Percentiles rank a stretch among this genome's conserved stretches.
Evolutionary conservation across 2,329 filamentous ascomycete species (phyloP).

Genomic region (Sporothrix globosa): DNA sequence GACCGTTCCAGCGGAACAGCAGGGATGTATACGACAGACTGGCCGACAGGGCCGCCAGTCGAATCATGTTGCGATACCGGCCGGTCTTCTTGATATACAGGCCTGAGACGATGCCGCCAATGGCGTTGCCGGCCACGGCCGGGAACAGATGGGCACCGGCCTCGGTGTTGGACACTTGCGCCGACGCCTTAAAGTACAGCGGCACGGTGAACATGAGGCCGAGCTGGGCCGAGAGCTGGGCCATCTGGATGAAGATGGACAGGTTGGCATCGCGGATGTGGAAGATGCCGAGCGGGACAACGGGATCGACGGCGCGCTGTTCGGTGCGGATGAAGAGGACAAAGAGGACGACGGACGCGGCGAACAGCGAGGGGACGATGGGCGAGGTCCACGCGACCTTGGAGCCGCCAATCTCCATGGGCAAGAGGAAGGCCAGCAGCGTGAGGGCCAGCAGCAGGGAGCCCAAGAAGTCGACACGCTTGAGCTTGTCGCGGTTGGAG

Average conservation of each 20-base stretch:
- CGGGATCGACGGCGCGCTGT: conserved; percentile 55
- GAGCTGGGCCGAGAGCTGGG: conserved; percentile 62
- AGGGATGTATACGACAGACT: conserved; percentile 57
- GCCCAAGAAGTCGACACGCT: conserved; percentile 63
- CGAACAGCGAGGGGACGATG: conserved; percentile 42
- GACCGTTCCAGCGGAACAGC: conserved; percentile 61
- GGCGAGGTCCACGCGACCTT: conserved; percentile 48
- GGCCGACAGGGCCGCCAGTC: conserved; percentile 55
- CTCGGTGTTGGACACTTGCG: conserved; percentile 58
- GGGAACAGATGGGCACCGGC: conserved; percentile 67
- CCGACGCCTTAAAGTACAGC: conserved; percentile 69
- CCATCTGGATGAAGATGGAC: conserved; percentile 55
- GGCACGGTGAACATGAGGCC: conserved; percentile 68
- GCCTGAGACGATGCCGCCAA: conserved; percentile 65
- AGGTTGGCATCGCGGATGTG: conserved; percentile 55
- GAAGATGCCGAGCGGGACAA: conserved; percentile 62
- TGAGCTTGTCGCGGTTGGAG: conserved; percentile 44
- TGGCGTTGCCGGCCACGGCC: conserved; percentile 67
- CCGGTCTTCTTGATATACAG: conserved; percentile 62
- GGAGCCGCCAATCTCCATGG: conserved; percentile 48
- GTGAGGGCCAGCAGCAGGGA: conserved; percentile 49
- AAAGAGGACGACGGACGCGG: conserved; percentile 40
- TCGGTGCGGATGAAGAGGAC: conserved; percentile 43
- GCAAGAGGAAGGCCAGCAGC: conserved; percentile 46
- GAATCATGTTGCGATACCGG: conserved; percentile 59